These are phyloP conservation scores for Graphilbum ipis-grandicollis DNA, from an alignment of 2,329 filamentous ascomycete genomes.

Conservation along the genomic window DNA sequence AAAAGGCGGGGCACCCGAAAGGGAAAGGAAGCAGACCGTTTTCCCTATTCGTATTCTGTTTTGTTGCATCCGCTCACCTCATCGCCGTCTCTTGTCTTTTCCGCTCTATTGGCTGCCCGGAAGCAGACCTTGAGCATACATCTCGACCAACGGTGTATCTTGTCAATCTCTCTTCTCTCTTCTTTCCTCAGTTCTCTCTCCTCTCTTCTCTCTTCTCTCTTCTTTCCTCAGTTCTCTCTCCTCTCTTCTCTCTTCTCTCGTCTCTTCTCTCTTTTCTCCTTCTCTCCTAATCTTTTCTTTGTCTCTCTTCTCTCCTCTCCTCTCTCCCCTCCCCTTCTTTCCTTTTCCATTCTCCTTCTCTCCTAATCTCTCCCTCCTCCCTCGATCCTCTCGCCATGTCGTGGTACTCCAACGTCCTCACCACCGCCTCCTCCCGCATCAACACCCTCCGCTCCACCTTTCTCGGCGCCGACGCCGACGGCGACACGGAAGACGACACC, in stretches of 20 bases:
- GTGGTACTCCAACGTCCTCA: constrained; percentile 63
- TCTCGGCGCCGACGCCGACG: constrained; percentile 46
- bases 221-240: too few species aligned
- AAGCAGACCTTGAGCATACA: too few species aligned
- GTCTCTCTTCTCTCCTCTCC: neutral
- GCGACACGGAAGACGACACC: constrained; percentile 73
- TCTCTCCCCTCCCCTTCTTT: neutral
- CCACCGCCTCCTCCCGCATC: constrained; percentile 47
- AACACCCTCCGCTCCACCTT: constrained; percentile 52
- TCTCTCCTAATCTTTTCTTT: neutral
- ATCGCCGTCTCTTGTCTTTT: too few species aligned
- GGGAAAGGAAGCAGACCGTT: too few species aligned
- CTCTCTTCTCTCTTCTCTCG: neutral
- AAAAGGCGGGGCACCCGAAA: too few species aligned
- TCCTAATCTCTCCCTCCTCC: neutral
- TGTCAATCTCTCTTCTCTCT: too few species aligned
- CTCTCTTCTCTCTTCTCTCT: too few species aligned
- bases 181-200: too few species aligned
- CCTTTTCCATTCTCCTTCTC: neutral
- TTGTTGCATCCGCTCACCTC: too few species aligned
- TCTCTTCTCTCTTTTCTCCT: neutral
- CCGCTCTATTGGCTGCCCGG: too few species aligned
- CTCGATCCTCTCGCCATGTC: constrained; percentile 33
- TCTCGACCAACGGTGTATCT: too few species aligned
- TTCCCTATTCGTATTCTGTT: too few species aligned